Conservation (phyloP, 352 stramenopile species). For the Thraustotheca clavata region DNA sequence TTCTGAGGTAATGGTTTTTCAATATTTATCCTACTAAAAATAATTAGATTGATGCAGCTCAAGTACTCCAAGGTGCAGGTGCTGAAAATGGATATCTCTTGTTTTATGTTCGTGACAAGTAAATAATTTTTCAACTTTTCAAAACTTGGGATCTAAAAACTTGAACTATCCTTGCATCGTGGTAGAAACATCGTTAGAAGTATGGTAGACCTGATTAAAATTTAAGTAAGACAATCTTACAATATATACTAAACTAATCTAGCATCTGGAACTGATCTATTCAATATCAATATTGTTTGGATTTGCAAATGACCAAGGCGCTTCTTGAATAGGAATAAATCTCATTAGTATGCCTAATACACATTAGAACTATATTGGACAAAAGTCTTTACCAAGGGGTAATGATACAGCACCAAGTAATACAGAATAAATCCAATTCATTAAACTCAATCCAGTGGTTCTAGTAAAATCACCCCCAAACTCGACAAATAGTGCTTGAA, state of each 20-base stretch:
- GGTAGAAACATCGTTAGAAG: not conserved
- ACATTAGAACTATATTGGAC: slow-evolving; percentile 1
- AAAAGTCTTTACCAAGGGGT: slow-evolving; percentile 45
- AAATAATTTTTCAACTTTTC: too few species aligned
- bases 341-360: slow-evolving; percentile 57
- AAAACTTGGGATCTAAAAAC: too few species aligned
- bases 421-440: slow-evolving; percentile 54
- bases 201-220: not conserved
- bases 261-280: slow-evolving; percentile 24
- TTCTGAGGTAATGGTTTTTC: slow-evolving; percentile 34
- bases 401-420: slow-evolving; percentile 51
- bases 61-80: not conserved
- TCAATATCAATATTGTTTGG: slow-evolving; percentile 46
- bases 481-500: slow-evolving; percentile 95
- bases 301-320: slow-evolving; percentile 55
- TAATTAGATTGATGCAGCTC: not conserved
- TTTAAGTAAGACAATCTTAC: slow-evolving; percentile 8
- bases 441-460: slow-evolving; percentile 53
- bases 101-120: slow-evolving; percentile 55
- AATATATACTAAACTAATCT: not conserved
- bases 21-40: not conserved
- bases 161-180: too few species aligned
- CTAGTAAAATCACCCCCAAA: slow-evolving; percentile 88
- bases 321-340: slow-evolving; percentile 60
- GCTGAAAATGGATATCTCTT: slow-evolving; percentile 81